Evolutionary conservation across 139 green algal species (phyloP), one percentile per base, ranked within the genome.

Genomic region (Picochlorum sp.): DNA sequence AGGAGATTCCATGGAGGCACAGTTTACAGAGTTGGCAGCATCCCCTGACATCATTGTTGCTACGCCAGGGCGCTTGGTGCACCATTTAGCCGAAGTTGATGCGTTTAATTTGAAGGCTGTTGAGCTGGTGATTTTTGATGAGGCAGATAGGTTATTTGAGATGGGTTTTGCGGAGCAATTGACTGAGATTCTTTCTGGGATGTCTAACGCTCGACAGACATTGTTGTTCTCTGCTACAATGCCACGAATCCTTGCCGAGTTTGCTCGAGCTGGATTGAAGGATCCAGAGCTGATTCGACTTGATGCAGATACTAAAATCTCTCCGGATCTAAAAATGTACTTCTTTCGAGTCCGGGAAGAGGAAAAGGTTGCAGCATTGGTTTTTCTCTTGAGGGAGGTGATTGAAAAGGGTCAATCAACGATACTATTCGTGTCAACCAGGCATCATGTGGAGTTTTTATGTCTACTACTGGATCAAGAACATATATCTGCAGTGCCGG

Each of bases 141-240:
- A 98, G 72, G 93, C 93, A 5, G 93, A 98, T 78, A 75, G 94
- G 7, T 81, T 98, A 59, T 98, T 98, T 65, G 93, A 98, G 75
- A 96, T 98, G 91, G 93, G 92, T 26, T 95, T 98, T 76, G 82
- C 83, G 2, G 81, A 90, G 20, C 92, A 97, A 83, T 69, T 97
- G 47, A 21, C 55, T 1, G 73, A 92, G 8, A 91, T 98, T 62
- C 62, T 98, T 31, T 26, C 23, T 7, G 58, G 67, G 26, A 82
- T 96, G 74, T 58, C 70, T 9, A 65, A 88, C 24, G 47, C 56
- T n/a, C 74, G 84, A 11, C 90, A 98, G 82, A 95, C 87, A 20
- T 79, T 98, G 70, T 84, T 99, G 21, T 98, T 98, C 77, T 86
- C 67, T 34, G 94, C 94, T 54, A 99, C 94, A 21, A 71, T 99